Evolutionary conservation across 164 flowering plant genomes (phyloP), one percentile per base, ranked within the genome.

Genomic region (Euptelea pleiosperma): DNA sequence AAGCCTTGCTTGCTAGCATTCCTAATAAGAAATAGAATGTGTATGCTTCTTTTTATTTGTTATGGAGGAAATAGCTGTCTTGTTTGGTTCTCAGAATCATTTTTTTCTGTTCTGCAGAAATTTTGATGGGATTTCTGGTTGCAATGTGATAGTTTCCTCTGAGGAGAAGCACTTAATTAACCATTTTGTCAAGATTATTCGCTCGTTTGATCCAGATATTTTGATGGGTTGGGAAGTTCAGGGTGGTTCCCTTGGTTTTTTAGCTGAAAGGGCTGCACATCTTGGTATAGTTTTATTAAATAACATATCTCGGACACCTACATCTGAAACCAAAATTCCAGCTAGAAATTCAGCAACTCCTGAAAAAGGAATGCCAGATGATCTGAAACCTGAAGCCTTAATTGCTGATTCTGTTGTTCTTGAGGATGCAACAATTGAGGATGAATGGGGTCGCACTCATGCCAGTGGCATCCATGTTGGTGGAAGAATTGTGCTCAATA

Each of bases 401-500:
- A 6, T 66, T 66, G 57, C 71, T 54, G 82, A 82, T 61, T 50
- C 85, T 51, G 63, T 60, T 45, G 26, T 45, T 36, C 37, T 70
- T 41, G 86, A 74, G 39, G 75, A 78, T 65, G 70, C 77, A 48
- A 61, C 87, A 64, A 84, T 91, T 72, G 91, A 75, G 49, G 99
- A 94, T 78, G 97, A 94, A 66, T 94, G 99, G 99, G 99, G 99
- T 11, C 77, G 99, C 48, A 94, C 97, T 33, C 99, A 94, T 80
- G 97, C 89, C 0, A 91, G 99, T 70, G 99, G 99, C 50, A 75
- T 94, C 51, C 95, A 88, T 74, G 95, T 91, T 62, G 82, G 83
- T 73, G 99, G 99, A 55, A 80, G 99, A 73, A 72, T 88, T 73
- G 91, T 93, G 48, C 92, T 90, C 39, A 93, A 93, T 71, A 57